Evolutionary conservation across 495 filamentous ascomycete species (phyloP), one percentile per base, ranked within the genome.

Genomic region (Aspergillus ostianus): DNA sequence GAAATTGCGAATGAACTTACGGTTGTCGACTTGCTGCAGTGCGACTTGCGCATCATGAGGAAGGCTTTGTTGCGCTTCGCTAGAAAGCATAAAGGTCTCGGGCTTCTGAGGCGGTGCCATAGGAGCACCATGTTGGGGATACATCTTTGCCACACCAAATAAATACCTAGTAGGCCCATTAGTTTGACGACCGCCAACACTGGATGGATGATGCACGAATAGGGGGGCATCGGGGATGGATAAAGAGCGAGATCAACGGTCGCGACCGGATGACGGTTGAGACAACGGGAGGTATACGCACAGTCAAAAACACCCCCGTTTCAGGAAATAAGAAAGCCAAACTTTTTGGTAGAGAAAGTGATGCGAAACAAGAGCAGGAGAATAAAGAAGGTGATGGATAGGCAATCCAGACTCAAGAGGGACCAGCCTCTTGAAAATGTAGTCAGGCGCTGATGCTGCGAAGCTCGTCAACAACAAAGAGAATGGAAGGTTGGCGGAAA

Each of bases 1-100:
- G 51, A 41, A 19, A 41, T 26, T 49, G 15, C 8, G 36, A 41
- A 1, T 5, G 18, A n/a, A 85, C 94, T 82, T 82, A 98, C 94
- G 78, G 73, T 98, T 98, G 74, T 98, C 94, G 64, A 98, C 94
- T 77, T 98, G 94, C 68, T 98, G 93, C 63, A 98, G 82, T 62
- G 94, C 94, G 72, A 98, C 92, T 81, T 97, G 91, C 70, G 92
- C 90, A 80, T 98, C 94, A 66, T 96, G 91, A 30, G 94, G 94
- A 53, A 98, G 85, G 63, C 89, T 92, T 76, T 97, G 92, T 76
- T 97, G 93, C 47, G 95, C 93, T 77, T 97, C 93, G 64, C 87
- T 90, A 64, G 92, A 96, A 63, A 98, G 84, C 90, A 98, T 93
- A 68, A 98, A 98, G 7, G 94, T 98, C 80, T 98, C 94, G 51